Evolutionary conservation across 345 rosid species (phyloP).

Genomic region (Melaleuca quinquenervia): DNA sequence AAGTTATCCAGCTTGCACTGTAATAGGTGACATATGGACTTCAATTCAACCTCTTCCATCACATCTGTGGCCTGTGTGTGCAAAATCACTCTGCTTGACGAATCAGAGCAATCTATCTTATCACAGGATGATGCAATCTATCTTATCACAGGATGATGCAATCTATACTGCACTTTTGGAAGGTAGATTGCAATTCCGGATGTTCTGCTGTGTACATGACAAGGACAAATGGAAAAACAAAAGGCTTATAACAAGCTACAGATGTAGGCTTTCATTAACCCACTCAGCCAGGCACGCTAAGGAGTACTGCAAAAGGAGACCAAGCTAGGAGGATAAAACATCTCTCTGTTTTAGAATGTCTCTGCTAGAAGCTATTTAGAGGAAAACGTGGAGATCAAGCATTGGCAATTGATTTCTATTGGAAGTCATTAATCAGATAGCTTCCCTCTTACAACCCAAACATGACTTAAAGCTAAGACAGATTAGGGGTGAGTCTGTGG

Average conservation of each 20-base stretch:
- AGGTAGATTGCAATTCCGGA: not conserved
- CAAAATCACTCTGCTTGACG: not conserved
- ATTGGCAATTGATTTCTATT: constrained; percentile 10
- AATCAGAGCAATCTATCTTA: not conserved
- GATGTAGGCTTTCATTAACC: not conserved
- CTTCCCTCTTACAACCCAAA: no score
- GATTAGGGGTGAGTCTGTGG: no score
- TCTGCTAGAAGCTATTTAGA: not conserved
- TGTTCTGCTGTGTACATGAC: not conserved
- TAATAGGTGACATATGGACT: not conserved
- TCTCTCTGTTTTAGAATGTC: not conserved
- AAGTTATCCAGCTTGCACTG: not conserved
- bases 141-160: not conserved
- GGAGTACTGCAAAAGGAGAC: not conserved
- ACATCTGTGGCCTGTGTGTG: not conserved
- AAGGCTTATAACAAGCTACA: not conserved
- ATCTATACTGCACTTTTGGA: not conserved
- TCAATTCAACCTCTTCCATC: not conserved
- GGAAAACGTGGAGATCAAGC: constrained; percentile 17
- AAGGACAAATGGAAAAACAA: not conserved
- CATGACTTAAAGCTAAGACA: no score
- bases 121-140: not conserved
- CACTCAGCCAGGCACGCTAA: not conserved
- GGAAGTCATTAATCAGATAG: no score
- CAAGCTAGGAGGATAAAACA: not conserved